Conservation (phyloP, 257 asterid genomes). For the Petrea volubilis region DNA sequence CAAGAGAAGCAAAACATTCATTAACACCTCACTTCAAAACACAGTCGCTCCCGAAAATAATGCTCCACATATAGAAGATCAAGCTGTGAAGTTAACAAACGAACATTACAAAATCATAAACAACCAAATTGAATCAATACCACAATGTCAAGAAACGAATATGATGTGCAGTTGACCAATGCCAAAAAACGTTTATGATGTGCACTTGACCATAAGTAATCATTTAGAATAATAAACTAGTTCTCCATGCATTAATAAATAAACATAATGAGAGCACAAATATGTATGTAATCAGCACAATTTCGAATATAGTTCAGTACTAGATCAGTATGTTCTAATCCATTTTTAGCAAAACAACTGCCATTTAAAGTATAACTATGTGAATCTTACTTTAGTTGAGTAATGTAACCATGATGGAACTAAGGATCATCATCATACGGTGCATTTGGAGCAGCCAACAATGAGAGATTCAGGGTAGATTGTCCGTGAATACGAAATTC, state of each 20-base stretch:
- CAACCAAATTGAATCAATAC: neutral
- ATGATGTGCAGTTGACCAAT: too few relatives aligned
- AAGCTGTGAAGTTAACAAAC: neutral
- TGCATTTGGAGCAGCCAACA: slow-evolving; percentile 34
- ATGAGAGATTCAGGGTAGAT: slow-evolving; percentile 35
- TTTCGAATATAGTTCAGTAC: neutral
- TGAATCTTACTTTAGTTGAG: slow-evolving; percentile 3
- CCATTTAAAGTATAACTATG: neutral
- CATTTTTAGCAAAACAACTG: slow-evolving; percentile 2
- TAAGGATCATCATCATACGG: slow-evolving; percentile 83
- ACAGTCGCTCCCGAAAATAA: neutral
- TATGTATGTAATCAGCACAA: neutral
- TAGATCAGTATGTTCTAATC: neutral
- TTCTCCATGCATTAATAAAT: neutral
- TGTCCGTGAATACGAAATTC: slow-evolving; percentile 50
- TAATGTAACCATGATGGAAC: slow-evolving; percentile 28
- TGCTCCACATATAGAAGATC: neutral
- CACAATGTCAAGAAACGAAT: neutral
- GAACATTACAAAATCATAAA: neutral
- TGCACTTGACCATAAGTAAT: neutral
- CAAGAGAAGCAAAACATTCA: neutral
- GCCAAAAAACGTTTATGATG: neutral
- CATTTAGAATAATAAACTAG: neutral
- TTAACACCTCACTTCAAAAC: neutral
- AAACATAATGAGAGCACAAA: neutral